These are phyloP conservation scores for Populus ilicifolia DNA, from an alignment of 345 rosid genomes.

Conservation along the genomic window DNA sequence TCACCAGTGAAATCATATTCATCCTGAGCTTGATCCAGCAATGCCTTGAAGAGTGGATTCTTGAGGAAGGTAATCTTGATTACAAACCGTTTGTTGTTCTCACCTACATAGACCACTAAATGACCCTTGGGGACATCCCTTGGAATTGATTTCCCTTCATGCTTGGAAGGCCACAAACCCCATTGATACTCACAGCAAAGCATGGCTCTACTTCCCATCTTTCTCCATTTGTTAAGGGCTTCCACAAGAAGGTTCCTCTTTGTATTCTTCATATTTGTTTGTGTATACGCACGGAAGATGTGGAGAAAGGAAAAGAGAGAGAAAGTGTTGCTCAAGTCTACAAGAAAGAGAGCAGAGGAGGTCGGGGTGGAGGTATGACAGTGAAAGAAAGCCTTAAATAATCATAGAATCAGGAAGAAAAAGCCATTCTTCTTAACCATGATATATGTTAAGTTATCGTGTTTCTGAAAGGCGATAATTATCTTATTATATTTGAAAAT, in stretches of 20 bases:
- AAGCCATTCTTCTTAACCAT: neutral
- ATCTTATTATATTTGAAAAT: accelerated
- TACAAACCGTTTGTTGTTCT: slow-evolving; percentile 59
- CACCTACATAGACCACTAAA: slow-evolving; percentile 77
- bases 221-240: slow-evolving; percentile 52
- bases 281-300: neutral
- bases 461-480: accelerated
- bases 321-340: neutral
- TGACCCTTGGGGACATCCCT: slow-evolving; percentile 85
- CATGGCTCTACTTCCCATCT: slow-evolving; percentile 40
- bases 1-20: slow-evolving; percentile 54
- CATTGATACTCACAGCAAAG: slow-evolving; percentile 45
- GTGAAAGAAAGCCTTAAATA: slow-evolving; percentile 37
- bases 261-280: slow-evolving; percentile 23
- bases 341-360: slow-evolving; percentile 9
- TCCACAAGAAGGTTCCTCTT: slow-evolving; percentile 42
- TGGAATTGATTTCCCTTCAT: slow-evolving; percentile 49
- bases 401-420: slow-evolving; percentile 16
- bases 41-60: slow-evolving; percentile 71
- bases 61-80: slow-evolving; percentile 61
- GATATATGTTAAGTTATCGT: too few species aligned
- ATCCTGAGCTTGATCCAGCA: slow-evolving; percentile 72
- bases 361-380: slow-evolving; percentile 24
- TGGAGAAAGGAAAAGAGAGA: slow-evolving; percentile 4
- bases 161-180: slow-evolving; percentile 41